Evolutionary conservation across 768 basidiomycete genomes (phyloP), one percentile per base, ranked within the genome.

Genomic region (Tulasnella sp.): DNA sequence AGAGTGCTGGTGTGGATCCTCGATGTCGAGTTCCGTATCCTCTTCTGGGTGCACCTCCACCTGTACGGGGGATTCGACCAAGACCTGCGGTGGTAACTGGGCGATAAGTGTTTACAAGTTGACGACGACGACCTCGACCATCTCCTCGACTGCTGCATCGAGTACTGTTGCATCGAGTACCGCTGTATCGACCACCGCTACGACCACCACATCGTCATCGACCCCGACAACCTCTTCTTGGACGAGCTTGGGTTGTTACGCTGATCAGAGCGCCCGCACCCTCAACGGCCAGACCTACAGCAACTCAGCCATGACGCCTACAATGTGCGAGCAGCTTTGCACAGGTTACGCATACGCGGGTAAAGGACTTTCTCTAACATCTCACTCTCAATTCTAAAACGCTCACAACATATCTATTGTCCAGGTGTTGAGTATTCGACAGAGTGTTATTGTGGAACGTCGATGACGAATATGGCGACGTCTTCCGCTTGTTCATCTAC

Each of bases 221-320:
- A 44, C 11, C 13, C 38, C 55, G 4, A 45, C 55, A 42, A 11
- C 54, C 38, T 13, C 51, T 8, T 27, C 38, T 2, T 38, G 19
- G 41, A 56, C 34, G n/a, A 27, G 17, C 54, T 15, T 56, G 13
- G 54, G 54, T 7, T 56, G 54, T 23, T 38, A 38, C 44, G 54
- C 54, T 23, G 54, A 56, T 41, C 41, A 42, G 19, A 17, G 1
- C 19, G 21, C 54, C 10, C 54, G 54, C 19, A 42, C 44, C 1
- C 38, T 56, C 4, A 23, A 24, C 26, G 54, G 44, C 44, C 1
- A 9, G 41, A 27, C 23, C 2, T 56, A 42, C 24, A 44, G 2
- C 23, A 29, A 45, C 54, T 10, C 38, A 10, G 42, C 54, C 27
- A 42, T 56, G 54, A 56, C 54, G 19, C 38, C 44, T 19, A 23